A percentile compares a stretch with the other conserved stretches of the same genome.
These are phyloP conservation scores for Salix arbutifolia DNA, from an alignment of 345 rosid genomes.

Conservation along the genomic window DNA sequence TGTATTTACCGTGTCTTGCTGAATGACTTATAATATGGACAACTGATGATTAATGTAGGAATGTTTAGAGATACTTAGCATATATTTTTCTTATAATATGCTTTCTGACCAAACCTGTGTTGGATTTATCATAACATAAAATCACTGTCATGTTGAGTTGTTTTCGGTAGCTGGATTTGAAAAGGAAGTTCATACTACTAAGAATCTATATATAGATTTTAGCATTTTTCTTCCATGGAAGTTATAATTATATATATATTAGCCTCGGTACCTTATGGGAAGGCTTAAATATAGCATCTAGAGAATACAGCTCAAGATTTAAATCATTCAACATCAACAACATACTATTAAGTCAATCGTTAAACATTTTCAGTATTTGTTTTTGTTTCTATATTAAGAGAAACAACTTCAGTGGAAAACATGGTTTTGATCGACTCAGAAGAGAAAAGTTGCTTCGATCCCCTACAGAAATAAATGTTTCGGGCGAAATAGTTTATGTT, in stretches of 20 bases:
- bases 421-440: background rate
- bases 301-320: background rate
- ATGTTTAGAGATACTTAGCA: background rate
- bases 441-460: background rate
- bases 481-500: background rate
- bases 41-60: background rate
- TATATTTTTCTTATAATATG: background rate
- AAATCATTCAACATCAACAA: background rate
- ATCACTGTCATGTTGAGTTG: background rate
- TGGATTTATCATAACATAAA: background rate
- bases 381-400: background rate
- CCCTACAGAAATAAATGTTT: background rate
- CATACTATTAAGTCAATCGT: background rate
- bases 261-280: background rate
- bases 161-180: background rate
- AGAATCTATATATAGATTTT: background rate
- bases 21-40: conserved; percentile 17
- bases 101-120: conserved; percentile 5
- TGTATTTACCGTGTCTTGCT: conserved; percentile 49
- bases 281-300: background rate
- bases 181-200: background rate
- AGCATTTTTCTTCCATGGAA: background rate
- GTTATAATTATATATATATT: background rate
- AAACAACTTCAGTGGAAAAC: too few species aligned
- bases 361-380: background rate